Conservation (phyloP, 2,329 filamentous ascomycete genomes). For the Myriosclerotinia curreyana region DNA sequence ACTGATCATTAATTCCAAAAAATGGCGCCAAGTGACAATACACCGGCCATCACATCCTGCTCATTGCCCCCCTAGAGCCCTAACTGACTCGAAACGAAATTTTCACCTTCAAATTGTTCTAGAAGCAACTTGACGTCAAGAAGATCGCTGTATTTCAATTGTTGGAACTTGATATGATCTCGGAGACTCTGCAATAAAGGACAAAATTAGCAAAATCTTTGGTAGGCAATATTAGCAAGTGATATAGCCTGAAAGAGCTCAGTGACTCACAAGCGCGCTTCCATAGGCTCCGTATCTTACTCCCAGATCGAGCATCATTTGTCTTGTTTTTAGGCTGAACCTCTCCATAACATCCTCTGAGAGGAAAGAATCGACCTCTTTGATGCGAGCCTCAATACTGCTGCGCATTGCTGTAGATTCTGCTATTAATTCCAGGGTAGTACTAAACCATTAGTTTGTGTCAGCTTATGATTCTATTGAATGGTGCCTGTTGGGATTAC, state of each 20-base stretch:
- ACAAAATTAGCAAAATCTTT: background rate
- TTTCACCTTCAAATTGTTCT: background rate
- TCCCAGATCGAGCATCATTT: background rate
- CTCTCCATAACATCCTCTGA: background rate
- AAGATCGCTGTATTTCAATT: background rate
- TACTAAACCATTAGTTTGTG: background rate
- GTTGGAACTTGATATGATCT: background rate
- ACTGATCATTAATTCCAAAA: no score
- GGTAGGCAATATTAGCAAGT: rapidly evolving
- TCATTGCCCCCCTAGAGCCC: background rate
- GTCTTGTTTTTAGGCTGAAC: background rate
- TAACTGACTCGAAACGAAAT: no score
- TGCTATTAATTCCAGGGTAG: background rate
- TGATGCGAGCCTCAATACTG: background rate
- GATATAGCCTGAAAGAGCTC: no score
- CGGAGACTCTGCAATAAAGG: background rate
- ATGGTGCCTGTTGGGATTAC: background rate
- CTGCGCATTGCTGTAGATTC: slow-evolving; percentile 1
- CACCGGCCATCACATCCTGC: no score
- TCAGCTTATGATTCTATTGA: background rate
- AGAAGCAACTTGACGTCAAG: background rate
- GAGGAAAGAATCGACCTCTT: background rate
- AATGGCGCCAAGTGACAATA: no score
- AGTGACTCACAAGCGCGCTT: background rate
- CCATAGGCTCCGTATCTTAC: background rate